Conservation (phyloP, 257 asterid species). For the Galeopsis tetrahit region DNA sequence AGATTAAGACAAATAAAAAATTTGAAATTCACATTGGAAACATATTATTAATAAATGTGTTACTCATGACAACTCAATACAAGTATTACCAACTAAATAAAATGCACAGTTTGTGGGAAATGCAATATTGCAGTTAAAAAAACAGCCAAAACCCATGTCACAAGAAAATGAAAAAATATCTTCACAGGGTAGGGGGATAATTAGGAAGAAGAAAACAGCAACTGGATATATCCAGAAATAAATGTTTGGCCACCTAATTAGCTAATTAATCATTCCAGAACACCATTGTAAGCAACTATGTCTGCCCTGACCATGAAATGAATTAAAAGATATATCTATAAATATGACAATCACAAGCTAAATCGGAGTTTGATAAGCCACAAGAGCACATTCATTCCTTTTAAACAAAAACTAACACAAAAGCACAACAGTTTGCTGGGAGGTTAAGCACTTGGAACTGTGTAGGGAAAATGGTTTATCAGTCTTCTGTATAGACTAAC, state of each 20-base stretch:
- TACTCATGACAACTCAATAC: constrained; percentile 6
- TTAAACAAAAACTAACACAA: constrained; percentile 18
- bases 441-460: constrained; percentile 13
- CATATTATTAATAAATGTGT: neutral
- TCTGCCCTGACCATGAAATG: constrained; percentile 11
- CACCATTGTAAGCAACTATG: constrained; percentile 13
- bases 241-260: constrained; percentile 9
- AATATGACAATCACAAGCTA: constrained; percentile 12
- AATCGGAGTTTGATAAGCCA: constrained; percentile 26
- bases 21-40: neutral
- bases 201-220: constrained; percentile 17
- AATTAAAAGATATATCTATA: constrained; percentile 3
- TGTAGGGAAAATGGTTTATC: neutral
- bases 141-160: neutral
- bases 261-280: constrained; percentile 19
- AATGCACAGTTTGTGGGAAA: constrained; percentile 9
- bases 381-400: neutral
- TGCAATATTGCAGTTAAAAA: neutral
- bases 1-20: constrained; percentile 14
- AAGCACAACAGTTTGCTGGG: neutral
- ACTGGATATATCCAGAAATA: constrained; percentile 16
- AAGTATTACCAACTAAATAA: constrained; percentile 19
- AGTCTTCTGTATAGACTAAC: constrained; percentile 20
- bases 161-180: constrained; percentile 23
- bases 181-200: constrained; percentile 19